Percentiles rank a stretch among this genome's conserved stretches.
Evolutionary conservation across 257 asterid species (phyloP).

Genomic region (Solanum commersonii): DNA sequence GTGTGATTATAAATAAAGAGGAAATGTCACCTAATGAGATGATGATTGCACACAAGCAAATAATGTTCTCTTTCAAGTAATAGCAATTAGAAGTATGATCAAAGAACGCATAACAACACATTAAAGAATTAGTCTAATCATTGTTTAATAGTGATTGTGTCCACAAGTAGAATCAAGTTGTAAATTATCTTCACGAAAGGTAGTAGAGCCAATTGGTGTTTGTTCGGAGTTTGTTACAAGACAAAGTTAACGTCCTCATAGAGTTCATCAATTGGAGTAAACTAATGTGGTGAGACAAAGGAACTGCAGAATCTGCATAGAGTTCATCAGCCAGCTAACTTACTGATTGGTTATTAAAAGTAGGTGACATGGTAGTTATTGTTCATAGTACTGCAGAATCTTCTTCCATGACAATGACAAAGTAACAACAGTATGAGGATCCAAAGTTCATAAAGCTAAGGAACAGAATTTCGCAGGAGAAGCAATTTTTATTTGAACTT

Average conservation of each 20-base stretch:
- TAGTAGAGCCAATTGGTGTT: not conserved
- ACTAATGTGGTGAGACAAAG: not conserved
- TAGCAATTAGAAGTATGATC: not conserved
- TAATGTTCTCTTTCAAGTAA: no score
- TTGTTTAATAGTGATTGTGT: no score
- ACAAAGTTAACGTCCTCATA: not conserved
- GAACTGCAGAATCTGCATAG: not conserved
- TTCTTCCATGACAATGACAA: not conserved
- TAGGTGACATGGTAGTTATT: not conserved
- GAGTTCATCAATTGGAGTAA: not conserved
- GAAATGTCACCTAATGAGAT: no score
- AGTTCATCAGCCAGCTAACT: not conserved
- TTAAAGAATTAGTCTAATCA: not conserved
- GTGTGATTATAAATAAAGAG: not conserved
- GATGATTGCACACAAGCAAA: not conserved
- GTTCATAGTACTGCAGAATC: no score
- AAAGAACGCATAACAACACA: not conserved
- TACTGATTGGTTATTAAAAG: no score
- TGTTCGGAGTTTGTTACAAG: not conserved
- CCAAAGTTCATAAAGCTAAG: not conserved
- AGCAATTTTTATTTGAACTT: not conserved
- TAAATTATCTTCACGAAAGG: not conserved
- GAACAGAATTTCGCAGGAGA: no score
- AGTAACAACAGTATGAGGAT: not conserved
- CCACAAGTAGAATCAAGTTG: no score